Percentiles rank a stretch among this genome's conserved stretches.
Conservation (phyloP, 1,139 yeast species). For the Blastobotrys indianensis region DNA sequence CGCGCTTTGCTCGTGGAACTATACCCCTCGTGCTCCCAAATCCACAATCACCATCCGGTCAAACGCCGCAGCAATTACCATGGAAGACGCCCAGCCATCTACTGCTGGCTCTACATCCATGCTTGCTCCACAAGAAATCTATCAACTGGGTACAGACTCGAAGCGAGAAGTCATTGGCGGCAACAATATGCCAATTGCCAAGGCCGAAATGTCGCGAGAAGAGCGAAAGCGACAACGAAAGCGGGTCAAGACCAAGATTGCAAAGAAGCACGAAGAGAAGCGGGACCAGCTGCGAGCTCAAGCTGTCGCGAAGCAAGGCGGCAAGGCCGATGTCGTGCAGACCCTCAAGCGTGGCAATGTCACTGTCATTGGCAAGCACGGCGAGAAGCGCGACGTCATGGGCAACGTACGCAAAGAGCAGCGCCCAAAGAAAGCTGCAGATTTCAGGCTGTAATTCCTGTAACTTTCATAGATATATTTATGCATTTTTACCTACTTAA, state of each 20-base stretch:
- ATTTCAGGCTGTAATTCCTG: conserved; percentile 9
- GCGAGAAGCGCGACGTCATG: conserved; percentile 65
- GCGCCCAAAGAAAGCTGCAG: conserved; percentile 2
- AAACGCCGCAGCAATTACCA: conserved; percentile 68
- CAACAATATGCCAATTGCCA: conserved; percentile 77
- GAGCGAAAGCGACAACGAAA: conserved; percentile 86
- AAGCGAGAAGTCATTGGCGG: conserved; percentile 62
- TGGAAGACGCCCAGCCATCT: conserved; percentile 97
- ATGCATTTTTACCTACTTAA: not conserved
- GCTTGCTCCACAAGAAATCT: conserved; percentile 96
- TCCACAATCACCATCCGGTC: conserved; percentile 76
- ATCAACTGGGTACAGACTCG: conserved; percentile 48
- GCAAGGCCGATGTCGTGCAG: conserved; percentile 60
- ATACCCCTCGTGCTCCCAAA: conserved; percentile 84
- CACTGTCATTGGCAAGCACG: conserved; percentile 72
- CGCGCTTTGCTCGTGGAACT: conserved; percentile 86
- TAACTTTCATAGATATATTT: not conserved
- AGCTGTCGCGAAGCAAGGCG: conserved; percentile 42
- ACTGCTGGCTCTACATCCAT: conserved; percentile 68
- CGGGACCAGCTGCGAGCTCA: conserved; percentile 31
- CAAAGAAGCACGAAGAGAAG: conserved; percentile 44
- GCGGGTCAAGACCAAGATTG: conserved; percentile 74
- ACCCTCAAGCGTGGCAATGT: conserved; percentile 70
- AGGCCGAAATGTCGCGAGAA: conserved; percentile 76
- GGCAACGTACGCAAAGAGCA: conserved; percentile 55